Evolutionary conservation across 352 stramenopile species (phyloP).

Genomic region (Pythium myriotylum): DNA sequence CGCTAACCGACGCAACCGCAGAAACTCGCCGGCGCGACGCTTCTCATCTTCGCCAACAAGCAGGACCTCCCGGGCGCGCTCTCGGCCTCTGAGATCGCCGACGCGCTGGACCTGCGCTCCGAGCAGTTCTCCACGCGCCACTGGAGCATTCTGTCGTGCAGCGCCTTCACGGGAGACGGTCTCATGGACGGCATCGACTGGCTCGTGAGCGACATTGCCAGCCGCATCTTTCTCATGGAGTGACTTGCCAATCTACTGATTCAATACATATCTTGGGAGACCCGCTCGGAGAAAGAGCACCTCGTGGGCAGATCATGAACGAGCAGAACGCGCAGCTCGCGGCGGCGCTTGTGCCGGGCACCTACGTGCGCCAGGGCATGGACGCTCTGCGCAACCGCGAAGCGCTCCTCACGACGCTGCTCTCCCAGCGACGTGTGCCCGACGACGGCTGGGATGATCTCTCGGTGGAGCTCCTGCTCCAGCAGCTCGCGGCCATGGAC

Average conservation of each 20-base stretch:
- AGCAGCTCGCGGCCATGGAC: slow-evolving; percentile 91
- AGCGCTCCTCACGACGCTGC: slow-evolving; percentile 70
- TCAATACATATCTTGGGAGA: slow-evolving; percentile 14
- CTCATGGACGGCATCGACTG: slow-evolving; percentile 97
- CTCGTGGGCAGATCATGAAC: slow-evolving; percentile 41
- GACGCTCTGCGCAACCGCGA: slow-evolving; percentile 68
- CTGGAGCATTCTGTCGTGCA: slow-evolving; percentile 95
- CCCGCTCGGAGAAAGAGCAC: too few species aligned
- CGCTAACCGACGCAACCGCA: slow-evolving; percentile 39
- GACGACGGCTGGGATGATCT: slow-evolving; percentile 89
- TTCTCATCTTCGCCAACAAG: slow-evolving; percentile 99
- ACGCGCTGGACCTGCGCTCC: slow-evolving; percentile 82
- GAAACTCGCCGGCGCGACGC: slow-evolving; percentile 97
- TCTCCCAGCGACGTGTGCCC: slow-evolving; percentile 86
- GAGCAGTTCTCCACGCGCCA: slow-evolving; percentile 85
- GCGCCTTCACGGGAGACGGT: slow-evolving; percentile 95
- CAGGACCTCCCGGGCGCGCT: slow-evolving; percentile 96
- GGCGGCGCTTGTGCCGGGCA: slow-evolving; percentile 54
- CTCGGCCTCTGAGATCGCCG: slow-evolving; percentile 89
- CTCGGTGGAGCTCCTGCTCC: slow-evolving; percentile 86
- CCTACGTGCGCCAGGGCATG: slow-evolving; percentile 81
- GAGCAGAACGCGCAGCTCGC: slow-evolving; percentile 50
- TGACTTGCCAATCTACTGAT: slow-evolving; percentile 30
- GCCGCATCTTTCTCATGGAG: slow-evolving; percentile 95
- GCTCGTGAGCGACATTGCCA: slow-evolving; percentile 96